A percentile compares a stretch with the other conserved stretches of the same genome.
Conservation (phyloP, 768 basidiomycete genomes). For the Tephrocybe sp. region DNA sequence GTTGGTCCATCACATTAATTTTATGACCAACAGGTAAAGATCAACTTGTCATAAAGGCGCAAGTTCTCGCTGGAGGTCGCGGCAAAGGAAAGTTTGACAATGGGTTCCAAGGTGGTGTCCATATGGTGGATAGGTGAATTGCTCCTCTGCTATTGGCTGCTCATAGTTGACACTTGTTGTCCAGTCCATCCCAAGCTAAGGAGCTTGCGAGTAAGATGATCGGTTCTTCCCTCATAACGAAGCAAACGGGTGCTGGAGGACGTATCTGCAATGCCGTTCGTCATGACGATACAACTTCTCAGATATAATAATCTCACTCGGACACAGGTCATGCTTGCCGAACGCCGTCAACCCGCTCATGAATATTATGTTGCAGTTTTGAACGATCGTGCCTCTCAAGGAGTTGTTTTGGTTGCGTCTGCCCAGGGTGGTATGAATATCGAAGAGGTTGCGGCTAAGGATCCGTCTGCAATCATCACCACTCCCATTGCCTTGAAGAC, state of each 20-base stretch:
- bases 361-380: slow-evolving; percentile 98
- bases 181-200: slow-evolving; percentile 83
- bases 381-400: slow-evolving; percentile 88
- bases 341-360: slow-evolving; percentile 88
- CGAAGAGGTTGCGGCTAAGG: slow-evolving; percentile 97
- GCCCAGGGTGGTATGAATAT: slow-evolving; percentile 99
- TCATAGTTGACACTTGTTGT: neutral
- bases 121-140: slow-evolving; percentile 81
- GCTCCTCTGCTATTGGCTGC: slow-evolving; percentile 1
- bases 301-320: slow-evolving; percentile 1
- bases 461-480: slow-evolving; percentile 93
- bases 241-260: slow-evolving; percentile 93
- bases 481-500: slow-evolving; percentile 85
- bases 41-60: slow-evolving; percentile 95
- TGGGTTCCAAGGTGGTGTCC: slow-evolving; percentile 97
- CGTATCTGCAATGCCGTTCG: slow-evolving; percentile 93
- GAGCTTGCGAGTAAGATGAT: slow-evolving; percentile 92
- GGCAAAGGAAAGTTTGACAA: slow-evolving; percentile 97
- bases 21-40: slow-evolving; percentile 51
- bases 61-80: slow-evolving; percentile 97
- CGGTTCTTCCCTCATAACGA: slow-evolving; percentile 93
- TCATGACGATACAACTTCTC: slow-evolving; percentile 15
- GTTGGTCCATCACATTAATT: slow-evolving; percentile 6
- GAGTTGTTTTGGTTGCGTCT: slow-evolving; percentile 92
- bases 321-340: slow-evolving; percentile 92